Evolutionary conservation across 257 asterid species (phyloP).

Genomic region (Ligustrum vulgare): DNA sequence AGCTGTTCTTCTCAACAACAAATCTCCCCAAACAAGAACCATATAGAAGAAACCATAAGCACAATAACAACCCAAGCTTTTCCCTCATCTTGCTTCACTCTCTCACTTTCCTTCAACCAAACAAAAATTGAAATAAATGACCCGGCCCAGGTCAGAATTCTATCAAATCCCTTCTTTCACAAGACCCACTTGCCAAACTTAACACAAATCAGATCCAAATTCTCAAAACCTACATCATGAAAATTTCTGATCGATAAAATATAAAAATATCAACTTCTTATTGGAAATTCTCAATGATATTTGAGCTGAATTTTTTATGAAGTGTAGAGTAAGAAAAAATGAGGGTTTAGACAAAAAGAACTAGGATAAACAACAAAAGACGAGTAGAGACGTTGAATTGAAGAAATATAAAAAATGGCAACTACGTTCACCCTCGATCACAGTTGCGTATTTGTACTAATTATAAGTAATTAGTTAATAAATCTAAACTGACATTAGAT

Average conservation of each 20-base stretch:
- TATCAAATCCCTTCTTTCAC: neutral
- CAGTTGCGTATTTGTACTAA: neutral
- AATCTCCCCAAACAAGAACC: constrained; percentile 76
- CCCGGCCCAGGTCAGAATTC: constrained; percentile 20
- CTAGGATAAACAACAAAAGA: neutral
- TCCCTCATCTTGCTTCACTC: constrained; percentile 44
- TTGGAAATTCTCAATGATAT: constrained; percentile 8
- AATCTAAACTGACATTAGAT: neutral
- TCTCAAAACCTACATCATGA: constrained; percentile 26
- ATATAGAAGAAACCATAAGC: constrained; percentile 43
- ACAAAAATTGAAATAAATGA: neutral
- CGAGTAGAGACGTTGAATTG: neutral
- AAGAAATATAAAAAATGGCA: constrained; percentile 2
- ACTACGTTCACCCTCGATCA: constrained; percentile 3
- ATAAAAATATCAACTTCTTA: neutral
- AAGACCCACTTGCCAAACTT: constrained; percentile 1
- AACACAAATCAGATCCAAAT: constrained; percentile 8
- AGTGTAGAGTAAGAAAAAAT: neutral
- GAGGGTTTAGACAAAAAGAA: neutral
- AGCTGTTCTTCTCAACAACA: constrained; percentile 91
- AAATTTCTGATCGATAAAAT: constrained; percentile 17
- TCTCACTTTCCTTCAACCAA: constrained; percentile 23
- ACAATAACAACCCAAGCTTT: constrained; percentile 37
- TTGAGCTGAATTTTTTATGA: neutral
- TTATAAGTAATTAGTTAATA: neutral